Percentiles rank a stretch among this genome's conserved stretches.
Conservation (phyloP, 768 basidiomycete species). For the Calocybe gangraenosa region DNA sequence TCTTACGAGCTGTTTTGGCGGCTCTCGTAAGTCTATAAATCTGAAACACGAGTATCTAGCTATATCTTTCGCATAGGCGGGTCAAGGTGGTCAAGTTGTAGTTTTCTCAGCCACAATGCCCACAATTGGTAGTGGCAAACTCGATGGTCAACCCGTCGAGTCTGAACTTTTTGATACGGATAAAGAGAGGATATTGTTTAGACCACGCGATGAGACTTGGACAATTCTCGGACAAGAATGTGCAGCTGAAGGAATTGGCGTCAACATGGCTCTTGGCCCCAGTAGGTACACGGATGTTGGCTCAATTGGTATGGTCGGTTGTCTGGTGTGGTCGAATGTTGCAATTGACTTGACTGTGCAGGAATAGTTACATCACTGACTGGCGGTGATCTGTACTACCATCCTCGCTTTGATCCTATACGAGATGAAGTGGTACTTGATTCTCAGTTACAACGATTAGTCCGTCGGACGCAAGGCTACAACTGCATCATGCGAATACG, state of each 20-base stretch:
- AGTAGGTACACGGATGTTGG: conserved; percentile 80
- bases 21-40: conserved; percentile 50
- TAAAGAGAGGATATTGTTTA: conserved; percentile 79
- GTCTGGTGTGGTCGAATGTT: background rate
- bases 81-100: conserved; percentile 74
- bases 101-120: conserved; percentile 70
- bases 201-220: conserved; percentile 78
- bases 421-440: conserved; percentile 62
- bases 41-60: too few relatives aligned
- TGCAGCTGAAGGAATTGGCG: conserved; percentile 84
- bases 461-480: conserved; percentile 70
- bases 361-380: conserved; percentile 67
- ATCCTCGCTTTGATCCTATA: conserved; percentile 77
- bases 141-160: conserved; percentile 57
- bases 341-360: conserved; percentile 19
- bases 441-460: conserved; percentile 72
- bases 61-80: conserved; percentile 34
- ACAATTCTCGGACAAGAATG: conserved; percentile 81
- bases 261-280: conserved; percentile 85
- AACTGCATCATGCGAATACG: conserved; percentile 80
- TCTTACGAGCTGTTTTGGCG: conserved; percentile 65
- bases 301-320: conserved; percentile 58
- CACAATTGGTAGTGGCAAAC: conserved; percentile 66
- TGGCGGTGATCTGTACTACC: conserved; percentile 90
- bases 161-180: conserved; percentile 72